Conservation (phyloP, 2,329 filamentous ascomycete species). For the Rhytidhysteron rufulum region DNA sequence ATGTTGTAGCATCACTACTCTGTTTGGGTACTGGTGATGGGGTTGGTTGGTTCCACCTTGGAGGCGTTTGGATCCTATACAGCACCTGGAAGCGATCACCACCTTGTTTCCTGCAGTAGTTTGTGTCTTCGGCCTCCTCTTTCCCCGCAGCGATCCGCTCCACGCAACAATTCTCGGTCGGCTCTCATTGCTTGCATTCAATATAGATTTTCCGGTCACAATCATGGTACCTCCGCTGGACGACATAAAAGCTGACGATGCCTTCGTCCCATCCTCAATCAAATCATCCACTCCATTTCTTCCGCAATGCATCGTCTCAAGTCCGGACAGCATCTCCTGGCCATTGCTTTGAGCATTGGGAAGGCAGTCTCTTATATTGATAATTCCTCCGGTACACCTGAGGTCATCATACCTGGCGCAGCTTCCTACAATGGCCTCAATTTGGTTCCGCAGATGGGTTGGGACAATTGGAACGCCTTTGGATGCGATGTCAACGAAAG, state of each 20-base stretch:
- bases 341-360: neutral
- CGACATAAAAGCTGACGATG: neutral
- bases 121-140: too few species aligned
- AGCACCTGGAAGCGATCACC: too few species aligned
- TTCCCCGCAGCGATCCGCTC: too few species aligned
- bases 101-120: too few species aligned
- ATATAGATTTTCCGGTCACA: too few species aligned
- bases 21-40: too few species aligned
- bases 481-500: conserved; percentile 46
- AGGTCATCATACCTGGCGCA: conserved; percentile 18
- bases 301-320: neutral
- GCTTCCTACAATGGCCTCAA: conserved; percentile 34
- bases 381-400: conserved; percentile 3
- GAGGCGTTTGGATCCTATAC: too few species aligned
- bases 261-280: neutral
- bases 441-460: conserved; percentile 37
- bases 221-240: too few species aligned
- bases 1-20: too few species aligned
- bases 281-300: neutral
- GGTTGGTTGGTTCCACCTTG: too few species aligned
- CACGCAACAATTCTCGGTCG: too few species aligned
- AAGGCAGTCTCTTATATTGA: conserved; percentile 1
- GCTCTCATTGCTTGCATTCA: too few species aligned
- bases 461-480: conserved; percentile 34
- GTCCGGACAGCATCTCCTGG: neutral